These are phyloP conservation scores for Aureobasidium sp. DNA, from an alignment of 2,329 filamentous ascomycete species.

Conservation along the genomic window DNA sequence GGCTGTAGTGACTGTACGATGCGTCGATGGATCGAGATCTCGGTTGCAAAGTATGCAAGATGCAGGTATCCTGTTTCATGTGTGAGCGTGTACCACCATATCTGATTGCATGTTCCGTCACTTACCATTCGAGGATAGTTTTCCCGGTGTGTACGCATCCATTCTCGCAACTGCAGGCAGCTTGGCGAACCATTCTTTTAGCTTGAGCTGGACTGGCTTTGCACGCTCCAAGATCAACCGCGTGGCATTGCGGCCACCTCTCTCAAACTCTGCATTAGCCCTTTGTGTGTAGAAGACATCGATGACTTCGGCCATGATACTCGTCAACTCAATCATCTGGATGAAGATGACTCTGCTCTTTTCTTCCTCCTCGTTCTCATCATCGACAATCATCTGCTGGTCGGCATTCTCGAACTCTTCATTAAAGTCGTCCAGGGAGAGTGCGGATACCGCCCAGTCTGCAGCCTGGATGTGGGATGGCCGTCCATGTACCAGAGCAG, in stretches of 20 bases:
- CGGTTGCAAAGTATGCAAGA: conserved; percentile 85
- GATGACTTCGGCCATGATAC: conserved; percentile 71
- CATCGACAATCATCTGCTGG: conserved; percentile 25
- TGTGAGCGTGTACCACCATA: background rate
- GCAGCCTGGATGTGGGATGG: conserved; percentile 66
- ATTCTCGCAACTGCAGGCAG: conserved; percentile 60
- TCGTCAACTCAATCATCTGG: conserved; percentile 68
- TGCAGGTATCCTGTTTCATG: conserved; percentile 59
- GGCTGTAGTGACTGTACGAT: conserved; percentile 73
- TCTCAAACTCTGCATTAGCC: conserved; percentile 62
- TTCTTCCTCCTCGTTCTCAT: conserved; percentile 45
- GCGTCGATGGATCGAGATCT: conserved; percentile 85
- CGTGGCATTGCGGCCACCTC: conserved; percentile 62
- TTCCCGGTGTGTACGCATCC: conserved; percentile 44
- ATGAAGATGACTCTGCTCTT: conserved; percentile 64
- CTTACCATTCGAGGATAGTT: conserved; percentile 39
- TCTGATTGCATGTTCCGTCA: background rate
- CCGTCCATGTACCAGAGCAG: conserved; percentile 73
- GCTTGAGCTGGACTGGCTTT: conserved; percentile 73
- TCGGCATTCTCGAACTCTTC: conserved; percentile 55
- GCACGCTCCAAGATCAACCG: conserved; percentile 66
- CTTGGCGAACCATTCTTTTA: conserved; percentile 74
- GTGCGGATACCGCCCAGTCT: conserved; percentile 69
- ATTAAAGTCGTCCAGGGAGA: conserved; percentile 63
- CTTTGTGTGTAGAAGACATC: conserved; percentile 76